A percentile compares a stretch with the other conserved stretches of the same genome.
Conservation (phyloP, 495 filamentous ascomycete species). For the Astrothelium macrocarpum region DNA sequence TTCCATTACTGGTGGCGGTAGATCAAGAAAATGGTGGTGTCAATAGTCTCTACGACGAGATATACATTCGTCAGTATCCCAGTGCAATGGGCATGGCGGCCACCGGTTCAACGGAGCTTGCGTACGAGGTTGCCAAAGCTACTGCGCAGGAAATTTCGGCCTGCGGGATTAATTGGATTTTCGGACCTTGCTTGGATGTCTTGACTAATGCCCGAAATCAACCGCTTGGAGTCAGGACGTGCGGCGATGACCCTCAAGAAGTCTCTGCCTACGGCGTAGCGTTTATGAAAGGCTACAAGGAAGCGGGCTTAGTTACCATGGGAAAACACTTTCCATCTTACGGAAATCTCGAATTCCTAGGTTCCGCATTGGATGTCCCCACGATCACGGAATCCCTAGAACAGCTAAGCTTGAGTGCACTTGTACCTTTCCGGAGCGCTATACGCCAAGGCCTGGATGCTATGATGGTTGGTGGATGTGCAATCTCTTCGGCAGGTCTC, state of each 20-base stretch:
- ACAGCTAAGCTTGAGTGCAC: constrained; percentile 69
- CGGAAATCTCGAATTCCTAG: constrained; percentile 83
- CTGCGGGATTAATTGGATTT: constrained; percentile 82
- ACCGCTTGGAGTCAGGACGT: constrained; percentile 71
- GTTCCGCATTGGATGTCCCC: constrained; percentile 75
- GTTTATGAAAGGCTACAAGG: constrained; percentile 80
- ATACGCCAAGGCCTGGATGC: constrained; percentile 74
- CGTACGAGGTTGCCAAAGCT: constrained; percentile 73
- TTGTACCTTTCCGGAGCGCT: constrained; percentile 80
- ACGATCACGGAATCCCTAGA: constrained; percentile 87
- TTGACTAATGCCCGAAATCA: constrained; percentile 82
- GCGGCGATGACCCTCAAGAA: constrained; percentile 80
- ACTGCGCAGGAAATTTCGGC: constrained; percentile 79
- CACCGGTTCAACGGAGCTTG: constrained; percentile 65
- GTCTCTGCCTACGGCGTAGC: constrained; percentile 79
- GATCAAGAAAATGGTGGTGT: constrained; percentile 95
- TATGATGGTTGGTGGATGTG: constrained; percentile 88
- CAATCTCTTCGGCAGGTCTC: constrained; percentile 75
- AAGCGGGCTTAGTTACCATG: constrained; percentile 72
- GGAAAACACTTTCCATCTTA: constrained; percentile 93
- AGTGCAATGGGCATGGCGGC: constrained; percentile 86
- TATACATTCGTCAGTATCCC: constrained; percentile 83
- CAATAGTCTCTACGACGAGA: constrained; percentile 85
- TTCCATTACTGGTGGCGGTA: constrained; percentile 72
- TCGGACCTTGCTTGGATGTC: constrained; percentile 84